Conservation (phyloP, 2,329 filamentous ascomycete genomes). For the Daldinia sp. region DNA sequence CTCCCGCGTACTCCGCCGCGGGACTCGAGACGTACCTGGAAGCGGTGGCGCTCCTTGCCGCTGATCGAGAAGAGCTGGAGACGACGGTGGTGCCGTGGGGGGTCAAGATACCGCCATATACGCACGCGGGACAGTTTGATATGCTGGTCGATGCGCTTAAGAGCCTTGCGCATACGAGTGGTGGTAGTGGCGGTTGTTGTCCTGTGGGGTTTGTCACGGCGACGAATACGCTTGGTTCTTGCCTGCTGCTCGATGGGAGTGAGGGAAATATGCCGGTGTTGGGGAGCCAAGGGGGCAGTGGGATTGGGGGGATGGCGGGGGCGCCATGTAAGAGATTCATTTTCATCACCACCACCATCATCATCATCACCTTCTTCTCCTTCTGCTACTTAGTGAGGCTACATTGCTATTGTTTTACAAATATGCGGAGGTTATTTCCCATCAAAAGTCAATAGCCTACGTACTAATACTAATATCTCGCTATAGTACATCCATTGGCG, state of each 20-base stretch:
- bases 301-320: constrained; percentile 75
- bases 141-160: constrained; percentile 66
- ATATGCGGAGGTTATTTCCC: no score
- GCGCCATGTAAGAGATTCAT: constrained; percentile 57
- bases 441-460: no score
- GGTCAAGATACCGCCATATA: constrained; percentile 83
- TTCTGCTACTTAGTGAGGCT: neutral
- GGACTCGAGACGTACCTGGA: constrained; percentile 68
- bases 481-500: constrained; percentile 74
- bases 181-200: constrained; percentile 44
- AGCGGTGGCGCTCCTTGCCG: constrained; percentile 53
- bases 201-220: constrained; percentile 77
- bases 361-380: neutral
- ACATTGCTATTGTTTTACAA: no score
- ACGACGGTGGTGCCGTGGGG: constrained; percentile 62
- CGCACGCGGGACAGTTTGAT: constrained; percentile 73
- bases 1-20: constrained; percentile 73
- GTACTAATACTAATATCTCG: neutral
- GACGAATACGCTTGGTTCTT: constrained; percentile 79
- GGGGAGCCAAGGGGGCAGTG: constrained; percentile 56
- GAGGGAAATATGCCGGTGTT: constrained; percentile 57
- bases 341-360: neutral
- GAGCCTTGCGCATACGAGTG: constrained; percentile 30
- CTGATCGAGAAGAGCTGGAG: neutral
- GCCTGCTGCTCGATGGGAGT: constrained; percentile 65